These are phyloP conservation scores for Cystobasidium slooffiae DNA, from an alignment of 1,284 basidiomycete species.

Conservation along the genomic window DNA sequence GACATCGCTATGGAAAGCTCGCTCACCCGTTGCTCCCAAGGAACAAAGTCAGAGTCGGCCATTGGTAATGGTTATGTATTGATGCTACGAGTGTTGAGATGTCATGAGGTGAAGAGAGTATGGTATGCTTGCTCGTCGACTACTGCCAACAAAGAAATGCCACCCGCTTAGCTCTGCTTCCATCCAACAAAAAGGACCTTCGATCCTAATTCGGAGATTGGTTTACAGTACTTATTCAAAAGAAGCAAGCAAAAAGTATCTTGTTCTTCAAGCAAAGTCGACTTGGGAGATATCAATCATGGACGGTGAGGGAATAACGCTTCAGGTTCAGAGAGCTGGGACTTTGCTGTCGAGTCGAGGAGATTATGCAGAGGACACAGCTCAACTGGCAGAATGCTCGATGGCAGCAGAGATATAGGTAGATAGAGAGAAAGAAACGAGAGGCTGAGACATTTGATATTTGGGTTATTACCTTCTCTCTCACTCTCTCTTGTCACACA, in stretches of 20 bases:
- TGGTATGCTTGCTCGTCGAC: not conserved
- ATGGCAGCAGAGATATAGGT: conserved; percentile 4
- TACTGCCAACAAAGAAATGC: not conserved
- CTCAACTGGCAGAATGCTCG: conserved; percentile 2
- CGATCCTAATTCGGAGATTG: not conserved
- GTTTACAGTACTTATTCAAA: not conserved
- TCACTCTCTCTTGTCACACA: not conserved
- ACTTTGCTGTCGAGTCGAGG: not conserved
- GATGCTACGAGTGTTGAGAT: not conserved
- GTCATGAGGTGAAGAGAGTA: conserved; percentile 3
- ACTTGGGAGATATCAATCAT: not conserved
- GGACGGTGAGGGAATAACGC: conserved; percentile 24
- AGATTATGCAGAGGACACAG: not conserved
- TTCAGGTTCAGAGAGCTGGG: not conserved
- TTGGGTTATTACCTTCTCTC: conserved; percentile 11
- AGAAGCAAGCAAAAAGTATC: not conserved
- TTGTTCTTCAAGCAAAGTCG: not conserved
- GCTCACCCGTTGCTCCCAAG: conserved; percentile 39
- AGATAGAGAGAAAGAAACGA: not conserved
- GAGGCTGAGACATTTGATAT: conserved; percentile 42
- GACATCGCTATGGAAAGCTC: not conserved
- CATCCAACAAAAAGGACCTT: conserved; percentile 29
- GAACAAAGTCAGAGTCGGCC: conserved; percentile 29
- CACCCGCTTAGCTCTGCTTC: conserved; percentile 18
- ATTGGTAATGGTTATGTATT: not conserved